Conservation (phyloP, 1,139 yeast genomes). For the Meyerozyma elateridarum region DNA sequence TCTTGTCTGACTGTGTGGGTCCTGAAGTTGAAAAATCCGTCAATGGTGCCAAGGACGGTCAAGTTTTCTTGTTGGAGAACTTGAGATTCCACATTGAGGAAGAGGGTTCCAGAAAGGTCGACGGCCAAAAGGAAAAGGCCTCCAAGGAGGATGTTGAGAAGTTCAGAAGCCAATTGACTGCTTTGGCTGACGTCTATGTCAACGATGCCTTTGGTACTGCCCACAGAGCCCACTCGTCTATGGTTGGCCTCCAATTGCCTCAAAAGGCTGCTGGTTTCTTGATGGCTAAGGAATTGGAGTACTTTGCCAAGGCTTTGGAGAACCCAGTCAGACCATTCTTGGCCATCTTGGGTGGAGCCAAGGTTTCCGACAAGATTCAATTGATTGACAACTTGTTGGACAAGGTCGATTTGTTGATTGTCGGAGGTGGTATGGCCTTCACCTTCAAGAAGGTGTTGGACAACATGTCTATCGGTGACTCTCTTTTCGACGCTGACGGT, state of each 20-base stretch:
- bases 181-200: conserved; percentile 90
- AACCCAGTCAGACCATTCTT: conserved; percentile 95
- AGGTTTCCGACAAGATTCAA: conserved; percentile 96
- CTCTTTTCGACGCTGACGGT: conserved; percentile 87
- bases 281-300: conserved; percentile 92
- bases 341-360: conserved; percentile 98
- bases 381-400: conserved; percentile 93
- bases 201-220: conserved; percentile 99
- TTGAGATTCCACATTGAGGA: conserved; percentile 97
- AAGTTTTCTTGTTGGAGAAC: conserved; percentile 83
- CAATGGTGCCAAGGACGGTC: conserved; percentile 64
- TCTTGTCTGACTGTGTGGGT: conserved; percentile 87
- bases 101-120: conserved; percentile 80
- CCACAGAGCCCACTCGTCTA: conserved; percentile 98
- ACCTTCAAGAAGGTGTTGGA: conserved; percentile 92
- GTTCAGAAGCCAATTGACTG: conserved; percentile 83
- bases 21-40: conserved; percentile 76
- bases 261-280: conserved; percentile 97
- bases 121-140: conserved; percentile 89
- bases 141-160: conserved; percentile 72
- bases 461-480: conserved; percentile 80
- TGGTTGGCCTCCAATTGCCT: conserved; percentile 92
- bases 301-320: conserved; percentile 96
- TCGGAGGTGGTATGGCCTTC: conserved; percentile 99
- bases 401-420: conserved; percentile 86